These are phyloP conservation scores for Penicillium simplicissimum DNA, from an alignment of 495 filamentous ascomycete genomes.

Conservation along the genomic window DNA sequence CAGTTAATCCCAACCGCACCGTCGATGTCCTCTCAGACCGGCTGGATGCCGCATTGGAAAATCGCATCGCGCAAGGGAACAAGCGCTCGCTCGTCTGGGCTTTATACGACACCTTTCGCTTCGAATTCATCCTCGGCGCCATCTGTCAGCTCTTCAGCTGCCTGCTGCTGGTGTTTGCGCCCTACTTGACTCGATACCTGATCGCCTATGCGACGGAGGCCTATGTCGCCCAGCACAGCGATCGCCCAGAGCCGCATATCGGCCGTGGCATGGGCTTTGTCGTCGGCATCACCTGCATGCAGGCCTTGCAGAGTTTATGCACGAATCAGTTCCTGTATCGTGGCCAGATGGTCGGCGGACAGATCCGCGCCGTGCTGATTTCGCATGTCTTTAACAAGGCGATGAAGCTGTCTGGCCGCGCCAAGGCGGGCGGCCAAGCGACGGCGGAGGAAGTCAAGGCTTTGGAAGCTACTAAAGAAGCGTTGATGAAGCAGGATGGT, in stretches of 20 bases:
- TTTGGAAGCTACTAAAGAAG: slow-evolving; percentile 44
- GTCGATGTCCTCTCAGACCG: slow-evolving; percentile 65
- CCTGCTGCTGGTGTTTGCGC: slow-evolving; percentile 70
- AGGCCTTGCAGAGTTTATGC: slow-evolving; percentile 67
- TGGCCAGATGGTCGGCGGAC: slow-evolving; percentile 78
- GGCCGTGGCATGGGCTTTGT: slow-evolving; percentile 71
- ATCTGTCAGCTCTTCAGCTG: slow-evolving; percentile 71
- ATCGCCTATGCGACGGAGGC: slow-evolving; percentile 80
- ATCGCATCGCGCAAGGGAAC: slow-evolving; percentile 62
- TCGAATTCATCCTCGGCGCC: slow-evolving; percentile 83
- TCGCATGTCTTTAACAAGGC: slow-evolving; percentile 78
- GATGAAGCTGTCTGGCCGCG: slow-evolving; percentile 76
- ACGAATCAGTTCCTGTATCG: slow-evolving; percentile 82
- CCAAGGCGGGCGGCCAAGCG: slow-evolving; percentile 65
- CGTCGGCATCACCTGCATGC: slow-evolving; percentile 75
- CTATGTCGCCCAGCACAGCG: slow-evolving; percentile 56
- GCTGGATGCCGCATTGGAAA: slow-evolving; percentile 65
- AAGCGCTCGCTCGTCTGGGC: slow-evolving; percentile 78
- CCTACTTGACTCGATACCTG: slow-evolving; percentile 71
- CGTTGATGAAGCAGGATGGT: slow-evolving; percentile 38
- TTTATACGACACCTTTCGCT: slow-evolving; percentile 82
- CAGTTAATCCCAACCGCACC: slow-evolving; percentile 76
- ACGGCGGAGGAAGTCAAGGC: slow-evolving; percentile 40
- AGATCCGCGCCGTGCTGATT: slow-evolving; percentile 72
- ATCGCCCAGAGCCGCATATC: slow-evolving; percentile 57